A percentile compares a stretch with the other conserved stretches of the same genome.
Conservation (phyloP, 2,329 filamentous ascomycete genomes). For the Claviceps purpurea region DNA sequence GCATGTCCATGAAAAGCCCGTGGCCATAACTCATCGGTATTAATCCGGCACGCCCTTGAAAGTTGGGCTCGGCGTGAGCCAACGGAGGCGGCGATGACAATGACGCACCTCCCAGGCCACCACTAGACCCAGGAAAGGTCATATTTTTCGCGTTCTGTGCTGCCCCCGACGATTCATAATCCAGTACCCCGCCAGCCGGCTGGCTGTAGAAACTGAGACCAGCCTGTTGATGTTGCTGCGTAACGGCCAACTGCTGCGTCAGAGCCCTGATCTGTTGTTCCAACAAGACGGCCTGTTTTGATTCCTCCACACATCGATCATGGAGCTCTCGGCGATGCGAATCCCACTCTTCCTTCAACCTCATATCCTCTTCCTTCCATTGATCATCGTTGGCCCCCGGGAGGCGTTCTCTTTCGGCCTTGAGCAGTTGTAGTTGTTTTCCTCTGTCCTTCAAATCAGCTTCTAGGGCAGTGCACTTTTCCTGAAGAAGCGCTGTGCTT, state of each 20-base stretch:
- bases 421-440: constrained; percentile 60
- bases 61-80: constrained; percentile 23
- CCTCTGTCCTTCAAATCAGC: constrained; percentile 53
- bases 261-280: constrained; percentile 33
- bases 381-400: constrained; percentile 48
- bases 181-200: constrained; percentile 29
- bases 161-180: constrained; percentile 31
- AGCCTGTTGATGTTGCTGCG: constrained; percentile 27
- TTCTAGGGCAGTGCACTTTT: constrained; percentile 52
- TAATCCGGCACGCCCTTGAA: constrained; percentile 40
- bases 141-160: constrained; percentile 31
- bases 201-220: constrained; percentile 32
- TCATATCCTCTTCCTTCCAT: constrained; percentile 36
- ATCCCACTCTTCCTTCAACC: constrained; percentile 44
- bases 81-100: constrained; percentile 3
- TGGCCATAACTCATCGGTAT: constrained; percentile 37
- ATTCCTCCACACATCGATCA: constrained; percentile 31
- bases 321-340: constrained; percentile 40
- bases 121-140: constrained; percentile 15
- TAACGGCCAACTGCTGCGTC: constrained; percentile 30
- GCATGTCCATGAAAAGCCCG: constrained; percentile 38
- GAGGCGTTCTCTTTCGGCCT: constrained; percentile 53
- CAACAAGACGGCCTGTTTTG: constrained; percentile 31
- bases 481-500: constrained; percentile 47
- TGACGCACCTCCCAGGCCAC: constrained; percentile 1